phyloP scores from a whole-genome alignment of 2,329 filamentous ascomycete genomes.

The Hymenoscyphus salicellus region DNA sequence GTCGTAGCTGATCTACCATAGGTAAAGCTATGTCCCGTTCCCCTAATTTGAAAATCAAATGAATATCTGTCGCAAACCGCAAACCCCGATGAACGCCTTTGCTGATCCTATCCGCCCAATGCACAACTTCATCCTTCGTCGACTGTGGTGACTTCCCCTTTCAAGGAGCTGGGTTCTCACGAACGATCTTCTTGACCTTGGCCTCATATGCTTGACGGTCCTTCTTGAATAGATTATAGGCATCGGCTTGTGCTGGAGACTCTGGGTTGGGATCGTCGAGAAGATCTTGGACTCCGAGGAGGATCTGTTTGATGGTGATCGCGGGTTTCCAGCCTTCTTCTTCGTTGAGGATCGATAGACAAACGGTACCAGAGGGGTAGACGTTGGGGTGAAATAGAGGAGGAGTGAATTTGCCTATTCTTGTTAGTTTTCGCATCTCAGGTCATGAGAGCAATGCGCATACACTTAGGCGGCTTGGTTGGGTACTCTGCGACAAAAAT shows the following conservation, averaged over 20 bases:
- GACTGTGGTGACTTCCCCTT: slow-evolving; percentile 4
- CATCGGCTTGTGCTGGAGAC: slow-evolving; percentile 92
- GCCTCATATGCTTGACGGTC: slow-evolving; percentile 84
- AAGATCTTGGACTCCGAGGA: slow-evolving; percentile 92
- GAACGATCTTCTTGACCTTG: slow-evolving; percentile 80
- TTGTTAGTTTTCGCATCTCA: slow-evolving; percentile 26
- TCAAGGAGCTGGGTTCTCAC: slow-evolving; percentile 78
- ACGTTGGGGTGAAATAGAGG: slow-evolving; percentile 98
- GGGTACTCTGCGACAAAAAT: slow-evolving; percentile 71
- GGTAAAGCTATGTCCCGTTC: neutral
- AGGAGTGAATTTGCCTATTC: slow-evolving; percentile 86
- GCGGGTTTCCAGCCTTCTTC: slow-evolving; percentile 98
- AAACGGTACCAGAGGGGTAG: slow-evolving; percentile 96
- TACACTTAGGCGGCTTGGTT: slow-evolving; percentile 98
- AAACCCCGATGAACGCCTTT: slow-evolving; percentile 27
- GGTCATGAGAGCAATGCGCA: slow-evolving; percentile 37
- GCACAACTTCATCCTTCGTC: slow-evolving; percentile 10
- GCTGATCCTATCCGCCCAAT: slow-evolving; percentile 17
- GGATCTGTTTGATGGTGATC: slow-evolving; percentile 97
- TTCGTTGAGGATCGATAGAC: slow-evolving; percentile 94
- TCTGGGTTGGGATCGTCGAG: slow-evolving; percentile 96
- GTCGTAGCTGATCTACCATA: slow-evolving; percentile 8
- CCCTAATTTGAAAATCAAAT: slow-evolving; percentile 4
- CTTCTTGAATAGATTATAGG: slow-evolving; percentile 94
- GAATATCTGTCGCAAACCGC: slow-evolving; percentile 15